Evolutionary conservation across 23 red algal species (phyloP), one percentile per base, ranked within the genome.

Genomic region (Agarophyton chilense): DNA sequence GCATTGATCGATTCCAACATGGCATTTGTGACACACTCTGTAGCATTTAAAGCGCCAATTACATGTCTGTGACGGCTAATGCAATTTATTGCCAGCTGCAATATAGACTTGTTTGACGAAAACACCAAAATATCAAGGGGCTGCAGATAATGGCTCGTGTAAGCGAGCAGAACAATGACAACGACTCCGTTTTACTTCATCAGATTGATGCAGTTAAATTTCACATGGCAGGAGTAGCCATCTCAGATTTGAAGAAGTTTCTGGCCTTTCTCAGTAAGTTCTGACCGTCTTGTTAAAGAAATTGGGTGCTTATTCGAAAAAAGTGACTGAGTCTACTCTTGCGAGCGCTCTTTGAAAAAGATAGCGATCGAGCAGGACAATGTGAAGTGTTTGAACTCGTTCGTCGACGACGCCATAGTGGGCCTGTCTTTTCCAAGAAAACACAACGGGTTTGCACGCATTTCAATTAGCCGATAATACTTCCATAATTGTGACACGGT

Each of bases 401-500:
- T 21, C 71, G 21, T 52, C 39, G 2, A 42, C 18, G 71, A 29
- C 24, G 1, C 71, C 2, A 41, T 10, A 46, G 4, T 49, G 71
- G 17, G 71, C 43, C 9, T 49, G 71, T 49, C 47, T 76, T 10
- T 25, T 25, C 41, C 25, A 52, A 25, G 25, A 76, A 4, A 76
- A 33, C 21, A 76, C 71, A 5, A 76, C 39, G 2, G 71, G 71
- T 21, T 42, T 49, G 10, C 18, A 76, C 21, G 5, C 36, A 10
- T 14, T 12, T 47, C 6, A 33, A 49, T 47, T 39, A 21, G 71
- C 71, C 4, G 41, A 51, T 1, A 76, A 4, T 12, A 76, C 71
- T 8, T 14, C 16, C 71, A 46, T 76, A 42, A 76, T 76, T 46
- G 41, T 76, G 1, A 76, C 71, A 25, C 34, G 71, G 47, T 76